These are phyloP conservation scores for Phytophthora cactorum DNA, from an alignment of 352 stramenopile genomes.

Conservation along the genomic window DNA sequence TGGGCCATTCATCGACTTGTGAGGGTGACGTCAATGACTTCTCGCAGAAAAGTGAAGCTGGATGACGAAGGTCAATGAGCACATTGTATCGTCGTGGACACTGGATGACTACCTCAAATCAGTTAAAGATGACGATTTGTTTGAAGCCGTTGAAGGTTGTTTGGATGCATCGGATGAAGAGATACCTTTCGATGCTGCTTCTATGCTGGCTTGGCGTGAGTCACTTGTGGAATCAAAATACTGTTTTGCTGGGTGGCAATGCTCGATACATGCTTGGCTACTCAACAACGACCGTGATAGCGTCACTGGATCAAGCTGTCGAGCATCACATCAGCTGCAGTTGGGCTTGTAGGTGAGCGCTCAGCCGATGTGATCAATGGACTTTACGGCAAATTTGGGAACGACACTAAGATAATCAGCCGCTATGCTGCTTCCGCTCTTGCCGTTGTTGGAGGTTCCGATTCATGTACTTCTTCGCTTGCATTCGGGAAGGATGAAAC, in stretches of 20 bases:
- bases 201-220: neutral
- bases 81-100: slow-evolving; percentile 10
- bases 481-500: neutral
- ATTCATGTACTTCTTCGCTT: neutral
- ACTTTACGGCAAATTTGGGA: neutral
- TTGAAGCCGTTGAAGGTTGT: neutral
- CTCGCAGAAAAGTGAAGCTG: too few relatives aligned
- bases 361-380: neutral
- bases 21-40: neutral
- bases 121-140: slow-evolving; percentile 11
- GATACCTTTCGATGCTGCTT: neutral
- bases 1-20: neutral
- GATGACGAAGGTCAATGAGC: neutral
- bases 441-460: neutral
- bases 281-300: neutral
- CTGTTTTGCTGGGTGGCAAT: neutral
- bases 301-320: neutral
- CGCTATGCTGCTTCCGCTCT: neutral
- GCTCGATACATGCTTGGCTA: slow-evolving; percentile 16
- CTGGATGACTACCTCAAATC: slow-evolving; percentile 10
- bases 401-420: neutral
- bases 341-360: neutral
- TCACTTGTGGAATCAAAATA: slow-evolving; percentile 9
- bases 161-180: slow-evolving; percentile 11
- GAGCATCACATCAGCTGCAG: neutral